Evolutionary conservation across 768 basidiomycete genomes (phyloP).

Genomic region (Mycena haematopus): DNA sequence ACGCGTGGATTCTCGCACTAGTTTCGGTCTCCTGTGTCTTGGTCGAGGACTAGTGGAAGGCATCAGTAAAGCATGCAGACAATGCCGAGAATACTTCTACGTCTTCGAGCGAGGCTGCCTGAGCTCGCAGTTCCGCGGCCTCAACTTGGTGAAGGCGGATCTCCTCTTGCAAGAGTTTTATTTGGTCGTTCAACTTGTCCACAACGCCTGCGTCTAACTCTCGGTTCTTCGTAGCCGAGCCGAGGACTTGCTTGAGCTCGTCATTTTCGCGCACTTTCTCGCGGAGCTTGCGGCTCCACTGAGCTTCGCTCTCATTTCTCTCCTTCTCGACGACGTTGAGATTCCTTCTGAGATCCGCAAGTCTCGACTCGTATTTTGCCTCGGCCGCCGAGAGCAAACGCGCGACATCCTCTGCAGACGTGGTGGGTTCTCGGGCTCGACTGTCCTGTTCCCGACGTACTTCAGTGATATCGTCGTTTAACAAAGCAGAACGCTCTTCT

Average conservation of each 20-base stretch:
- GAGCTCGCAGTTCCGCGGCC: conserved; percentile 59
- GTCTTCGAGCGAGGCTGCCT: conserved; percentile 57
- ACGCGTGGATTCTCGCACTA: conserved; percentile 51
- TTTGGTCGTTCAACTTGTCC: conserved; percentile 57
- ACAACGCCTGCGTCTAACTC: conserved; percentile 64
- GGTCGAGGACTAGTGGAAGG: conserved; percentile 38
- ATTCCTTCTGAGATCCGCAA: conserved; percentile 73
- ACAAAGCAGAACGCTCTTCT: conserved; percentile 70
- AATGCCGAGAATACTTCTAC: conserved; percentile 63
- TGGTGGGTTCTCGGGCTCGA: conserved; percentile 48
- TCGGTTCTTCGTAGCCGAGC: conserved; percentile 60
- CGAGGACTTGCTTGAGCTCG: conserved; percentile 65
- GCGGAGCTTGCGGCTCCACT: conserved; percentile 85
- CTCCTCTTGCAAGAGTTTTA: conserved; percentile 58
- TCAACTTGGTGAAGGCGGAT: conserved; percentile 55
- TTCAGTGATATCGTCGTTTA: conserved; percentile 76
- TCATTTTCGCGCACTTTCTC: conserved; percentile 84
- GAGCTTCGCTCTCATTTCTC: conserved; percentile 84
- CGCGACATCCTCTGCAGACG: conserved; percentile 72
- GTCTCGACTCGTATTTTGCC: conserved; percentile 74
- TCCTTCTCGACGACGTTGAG: conserved; percentile 78
- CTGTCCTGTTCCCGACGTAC: conserved; percentile 63
- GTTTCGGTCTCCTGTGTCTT: conserved; percentile 53
- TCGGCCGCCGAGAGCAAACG: conserved; percentile 77
- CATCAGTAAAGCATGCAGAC: conserved; percentile 2